A percentile compares a stretch with the other conserved stretches of the same genome.
These are phyloP conservation scores for Cercospora sp. DNA, from an alignment of 2,329 filamentous ascomycete genomes.

Conservation along the genomic window DNA sequence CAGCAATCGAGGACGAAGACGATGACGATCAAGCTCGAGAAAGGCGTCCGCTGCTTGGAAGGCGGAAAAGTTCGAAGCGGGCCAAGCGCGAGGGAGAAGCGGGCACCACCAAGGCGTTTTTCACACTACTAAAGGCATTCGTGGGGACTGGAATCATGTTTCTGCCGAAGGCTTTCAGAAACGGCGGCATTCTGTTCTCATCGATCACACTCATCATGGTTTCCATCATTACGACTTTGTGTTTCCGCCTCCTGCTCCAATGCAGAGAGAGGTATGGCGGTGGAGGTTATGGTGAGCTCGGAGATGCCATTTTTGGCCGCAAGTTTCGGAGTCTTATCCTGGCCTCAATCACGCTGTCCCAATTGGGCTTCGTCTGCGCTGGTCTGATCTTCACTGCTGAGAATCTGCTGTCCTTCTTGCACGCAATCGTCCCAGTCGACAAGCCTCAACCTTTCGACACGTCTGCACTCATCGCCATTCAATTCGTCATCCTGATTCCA, in stretches of 20 bases:
- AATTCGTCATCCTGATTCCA: conserved; percentile 65
- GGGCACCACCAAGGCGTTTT: conserved; percentile 71
- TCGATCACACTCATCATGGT: conserved; percentile 66
- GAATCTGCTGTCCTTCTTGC: conserved; percentile 67
- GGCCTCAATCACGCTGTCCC: conserved; percentile 69
- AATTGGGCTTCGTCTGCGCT: conserved; percentile 76
- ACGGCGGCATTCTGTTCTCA: conserved; percentile 75
- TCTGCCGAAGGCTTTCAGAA: conserved; percentile 74
- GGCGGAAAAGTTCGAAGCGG: conserved; percentile 55
- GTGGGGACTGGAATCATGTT: conserved; percentile 83
- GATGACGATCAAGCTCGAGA: conserved; percentile 59
- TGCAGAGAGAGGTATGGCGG: conserved; percentile 66
- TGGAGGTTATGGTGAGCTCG: conserved; percentile 72
- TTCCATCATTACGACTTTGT: conserved; percentile 66
- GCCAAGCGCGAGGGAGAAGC: conserved; percentile 59
- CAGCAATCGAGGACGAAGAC: conserved; percentile 60
- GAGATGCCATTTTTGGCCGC: conserved; percentile 64
- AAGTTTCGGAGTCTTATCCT: conserved; percentile 67
- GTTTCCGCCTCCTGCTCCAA: conserved; percentile 70
- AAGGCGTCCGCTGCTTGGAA: conserved; percentile 61
- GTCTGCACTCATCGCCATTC: conserved; percentile 63
- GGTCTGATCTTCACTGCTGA: conserved; percentile 77
- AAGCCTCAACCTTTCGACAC: conserved; percentile 53
- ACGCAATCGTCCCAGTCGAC: conserved; percentile 57
- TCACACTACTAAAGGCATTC: conserved; percentile 76